Evolutionary conservation across 2,329 filamentous ascomycete genomes (phyloP), one percentile per base, ranked within the genome.

Genomic region (Truncatella angustata): DNA sequence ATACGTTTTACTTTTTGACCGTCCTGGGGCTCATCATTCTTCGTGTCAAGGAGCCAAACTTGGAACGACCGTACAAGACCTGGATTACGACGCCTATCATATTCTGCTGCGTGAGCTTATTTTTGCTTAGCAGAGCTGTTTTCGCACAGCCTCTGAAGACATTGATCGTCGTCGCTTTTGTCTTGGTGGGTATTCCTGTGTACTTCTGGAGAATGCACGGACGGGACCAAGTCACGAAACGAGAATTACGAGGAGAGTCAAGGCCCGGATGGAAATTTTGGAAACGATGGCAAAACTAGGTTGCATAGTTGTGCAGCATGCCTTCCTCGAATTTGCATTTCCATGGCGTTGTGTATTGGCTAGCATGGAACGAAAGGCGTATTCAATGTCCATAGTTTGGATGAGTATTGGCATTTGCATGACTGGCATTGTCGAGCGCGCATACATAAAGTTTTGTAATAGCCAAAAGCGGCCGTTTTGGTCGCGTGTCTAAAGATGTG

Each of bases 51-150:
- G 94, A 99, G 69, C 94, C 94, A 4, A 78, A 86, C 56, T 79
- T 99, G 42, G 91, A 97, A 68, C 76, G 94, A 23, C 93, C 94
- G 1, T 99, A 99, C 72, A 87, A 85, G 68, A 96, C 92, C 3
- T 99, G 93, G 94, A 96, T 99, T 64, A 88, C 87, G 1, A 99
- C 94, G 2, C 94, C 94, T 10, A 93, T 99, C 58, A 93, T 97
- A 52, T 99, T 99, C 69, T 99, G 94, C 79, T 99, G 94, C 66
- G 94, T 99, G 35, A 96, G 90, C 67, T 70, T 99, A 58, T 99
- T 99, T 66, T 71, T 99, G 58, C 81, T 99, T 37, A 92, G 86
- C 64, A 80, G 94, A 47, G 91, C 92, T 3, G 85, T 97, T 12
- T 94, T 99, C 66, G 88, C 91, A 28, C 87, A 96, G 71, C 94